Conservation (phyloP, 768 basidiomycete species). For the Mycena filopes region DNA sequence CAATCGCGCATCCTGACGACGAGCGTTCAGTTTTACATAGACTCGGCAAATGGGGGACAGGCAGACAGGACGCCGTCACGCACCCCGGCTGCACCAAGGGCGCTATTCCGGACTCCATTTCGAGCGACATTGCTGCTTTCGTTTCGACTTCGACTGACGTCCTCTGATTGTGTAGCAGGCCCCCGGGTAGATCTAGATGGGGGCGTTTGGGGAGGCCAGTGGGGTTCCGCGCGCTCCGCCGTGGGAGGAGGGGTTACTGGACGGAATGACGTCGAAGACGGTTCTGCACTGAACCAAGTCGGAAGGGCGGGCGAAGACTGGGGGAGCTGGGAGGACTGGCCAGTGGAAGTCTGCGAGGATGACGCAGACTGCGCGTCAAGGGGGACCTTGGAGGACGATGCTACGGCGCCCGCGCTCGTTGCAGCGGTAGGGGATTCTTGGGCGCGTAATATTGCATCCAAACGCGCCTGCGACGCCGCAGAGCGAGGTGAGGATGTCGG, state of each 20-base stretch:
- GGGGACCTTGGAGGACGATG: background rate
- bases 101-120: conserved; percentile 4
- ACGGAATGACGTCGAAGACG: conserved; percentile 9
- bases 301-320: background rate
- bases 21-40: conserved; percentile 15
- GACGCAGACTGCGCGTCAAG: conserved; percentile 4
- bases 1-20: conserved; percentile 28
- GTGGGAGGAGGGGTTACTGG: conserved; percentile 22
- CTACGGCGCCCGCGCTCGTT: background rate
- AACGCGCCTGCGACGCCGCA: conserved; percentile 16
- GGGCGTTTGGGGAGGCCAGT: conserved; percentile 12
- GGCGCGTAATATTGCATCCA: conserved; percentile 18
- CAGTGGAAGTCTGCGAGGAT: background rate
- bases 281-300: background rate
- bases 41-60: conserved; percentile 14
- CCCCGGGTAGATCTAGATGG: conserved; percentile 5
- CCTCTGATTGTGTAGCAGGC: conserved; percentile 1
- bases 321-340: background rate
- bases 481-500: conserved; percentile 16
- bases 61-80: conserved; percentile 1
- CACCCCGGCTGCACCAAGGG: conserved; percentile 11
- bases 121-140: background rate
- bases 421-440: background rate
- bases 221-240: conserved; percentile 22
- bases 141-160: background rate